A percentile compares a stretch with the other conserved stretches of the same genome.
Conservation (phyloP, 352 stramenopile species). For the Pythium diclinum region DNA sequence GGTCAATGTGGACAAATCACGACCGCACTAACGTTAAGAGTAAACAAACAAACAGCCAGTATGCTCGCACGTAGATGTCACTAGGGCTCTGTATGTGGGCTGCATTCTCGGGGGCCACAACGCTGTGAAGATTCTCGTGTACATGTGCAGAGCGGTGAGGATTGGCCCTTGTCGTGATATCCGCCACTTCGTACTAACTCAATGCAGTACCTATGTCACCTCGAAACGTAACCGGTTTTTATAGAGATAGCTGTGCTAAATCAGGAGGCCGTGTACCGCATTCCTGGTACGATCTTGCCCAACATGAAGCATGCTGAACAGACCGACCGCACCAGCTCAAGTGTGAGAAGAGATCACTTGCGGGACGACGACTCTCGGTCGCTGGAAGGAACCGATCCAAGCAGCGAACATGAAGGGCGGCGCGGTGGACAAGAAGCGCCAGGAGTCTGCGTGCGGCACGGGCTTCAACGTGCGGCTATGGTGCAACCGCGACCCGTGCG, state of each 20-base stretch:
- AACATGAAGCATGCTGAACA: slow-evolving; percentile 2
- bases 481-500: slow-evolving; percentile 91
- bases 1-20: no score
- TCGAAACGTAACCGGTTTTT: slow-evolving; percentile 6
- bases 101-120: no score
- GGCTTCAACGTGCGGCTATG: slow-evolving; percentile 82
- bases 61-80: no score
- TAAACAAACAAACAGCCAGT: no score
- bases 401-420: slow-evolving; percentile 27
- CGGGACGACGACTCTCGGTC: background rate
- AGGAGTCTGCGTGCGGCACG: slow-evolving; percentile 59
- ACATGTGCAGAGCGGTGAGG: no score
- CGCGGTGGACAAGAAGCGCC: slow-evolving; percentile 35
- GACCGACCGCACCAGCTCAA: background rate
- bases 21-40: no score
- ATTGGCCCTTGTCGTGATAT: no score
- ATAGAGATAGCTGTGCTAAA: background rate
- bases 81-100: no score
- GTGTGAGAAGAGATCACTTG: background rate
- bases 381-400: background rate
- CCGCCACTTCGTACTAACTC: no score
- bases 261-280: background rate
- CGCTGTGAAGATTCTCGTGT: no score
- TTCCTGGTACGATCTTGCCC: background rate
- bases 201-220: no score